Percentiles rank a stretch among this genome's conserved stretches.
Conservation (phyloP, 306 rosid species). For the Glycine soja region DNA sequence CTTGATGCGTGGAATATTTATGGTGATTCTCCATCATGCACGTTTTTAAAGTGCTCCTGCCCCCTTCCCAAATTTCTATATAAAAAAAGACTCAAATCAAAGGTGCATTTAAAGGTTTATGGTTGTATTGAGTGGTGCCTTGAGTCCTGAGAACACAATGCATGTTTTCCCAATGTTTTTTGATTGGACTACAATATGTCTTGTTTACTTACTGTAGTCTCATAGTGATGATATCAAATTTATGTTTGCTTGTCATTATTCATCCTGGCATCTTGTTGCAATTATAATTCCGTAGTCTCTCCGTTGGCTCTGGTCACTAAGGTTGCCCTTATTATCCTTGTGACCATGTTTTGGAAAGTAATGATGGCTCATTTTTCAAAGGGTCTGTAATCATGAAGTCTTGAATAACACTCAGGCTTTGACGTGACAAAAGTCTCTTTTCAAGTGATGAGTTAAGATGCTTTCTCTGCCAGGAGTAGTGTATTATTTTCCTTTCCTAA, state of each 20-base stretch:
- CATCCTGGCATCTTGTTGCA: too few species aligned
- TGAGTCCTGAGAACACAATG: too few species aligned
- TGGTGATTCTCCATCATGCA: background rate
- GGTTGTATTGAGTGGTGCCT: background rate
- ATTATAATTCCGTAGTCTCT: too few species aligned
- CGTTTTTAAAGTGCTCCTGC: background rate
- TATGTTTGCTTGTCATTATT: too few species aligned
- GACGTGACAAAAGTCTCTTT: background rate
- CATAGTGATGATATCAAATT: too few species aligned
- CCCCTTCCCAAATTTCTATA: too few species aligned
- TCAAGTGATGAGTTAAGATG: background rate
- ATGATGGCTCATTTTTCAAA: too few species aligned
- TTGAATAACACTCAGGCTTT: too few species aligned
- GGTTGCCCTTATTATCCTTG: too few species aligned
- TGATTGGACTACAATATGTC: background rate
- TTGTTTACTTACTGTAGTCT: background rate
- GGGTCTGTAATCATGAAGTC: too few species aligned
- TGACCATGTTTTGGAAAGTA: too few species aligned
- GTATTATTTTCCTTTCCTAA: background rate
- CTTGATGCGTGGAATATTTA: background rate
- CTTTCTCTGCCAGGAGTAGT: background rate
- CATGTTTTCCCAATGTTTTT: background rate
- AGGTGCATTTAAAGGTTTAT: background rate
- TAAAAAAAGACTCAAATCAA: background rate
- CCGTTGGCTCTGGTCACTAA: too few species aligned